Conservation (phyloP, 768 basidiomycete species). For the Tubosaeta sp. region DNA sequence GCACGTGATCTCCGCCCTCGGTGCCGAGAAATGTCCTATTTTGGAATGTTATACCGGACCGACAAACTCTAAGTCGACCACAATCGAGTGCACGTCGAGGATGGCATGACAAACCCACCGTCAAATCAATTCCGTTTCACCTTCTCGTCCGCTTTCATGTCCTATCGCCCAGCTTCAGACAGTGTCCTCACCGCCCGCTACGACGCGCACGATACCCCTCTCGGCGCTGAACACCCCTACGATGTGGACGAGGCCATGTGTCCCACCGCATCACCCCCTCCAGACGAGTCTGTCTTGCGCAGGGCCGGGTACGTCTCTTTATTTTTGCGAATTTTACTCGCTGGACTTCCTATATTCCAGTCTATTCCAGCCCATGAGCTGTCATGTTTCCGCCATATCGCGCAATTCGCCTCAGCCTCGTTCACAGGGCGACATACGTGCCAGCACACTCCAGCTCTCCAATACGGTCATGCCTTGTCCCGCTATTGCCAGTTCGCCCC, state of each 20-base stretch:
- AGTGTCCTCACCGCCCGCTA: background rate
- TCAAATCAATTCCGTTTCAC: background rate
- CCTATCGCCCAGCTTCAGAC: background rate
- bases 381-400: slow-evolving; percentile 26
- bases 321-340: background rate
- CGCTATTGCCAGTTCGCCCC: background rate
- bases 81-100: background rate
- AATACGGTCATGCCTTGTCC: slow-evolving; percentile 35
- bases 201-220: background rate
- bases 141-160: slow-evolving; percentile 14
- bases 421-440: slow-evolving; percentile 61
- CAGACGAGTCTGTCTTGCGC: slow-evolving; percentile 41
- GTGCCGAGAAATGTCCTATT: slow-evolving; percentile 6
- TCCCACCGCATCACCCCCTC: slow-evolving; percentile 23
- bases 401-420: slow-evolving; percentile 34
- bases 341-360: slow-evolving; percentile 29
- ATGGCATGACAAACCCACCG: background rate
- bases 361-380: slow-evolving; percentile 54
- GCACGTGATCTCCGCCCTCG: slow-evolving; percentile 11
- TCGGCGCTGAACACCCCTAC: background rate
- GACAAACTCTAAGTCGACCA: background rate
- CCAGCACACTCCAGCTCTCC: slow-evolving; percentile 63
- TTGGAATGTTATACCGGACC: background rate
- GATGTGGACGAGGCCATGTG: slow-evolving; percentile 13
- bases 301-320: slow-evolving; percentile 48